Evolutionary conservation across 768 basidiomycete genomes (phyloP).

Genomic region (Boletus reticulatus): DNA sequence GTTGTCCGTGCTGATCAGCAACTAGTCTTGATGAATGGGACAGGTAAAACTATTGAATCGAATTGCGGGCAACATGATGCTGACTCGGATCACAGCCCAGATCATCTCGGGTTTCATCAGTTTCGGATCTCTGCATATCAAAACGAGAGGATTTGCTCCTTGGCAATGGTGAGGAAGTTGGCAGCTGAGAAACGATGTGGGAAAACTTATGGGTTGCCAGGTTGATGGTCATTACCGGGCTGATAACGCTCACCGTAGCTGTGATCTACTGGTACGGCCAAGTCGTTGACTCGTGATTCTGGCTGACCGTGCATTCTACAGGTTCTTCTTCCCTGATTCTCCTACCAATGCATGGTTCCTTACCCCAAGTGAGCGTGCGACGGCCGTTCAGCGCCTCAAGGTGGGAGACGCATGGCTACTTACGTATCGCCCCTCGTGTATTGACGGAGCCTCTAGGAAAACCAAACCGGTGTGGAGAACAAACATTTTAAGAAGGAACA

Average conservation of each 20-base stretch:
- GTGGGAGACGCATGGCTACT: conserved; percentile 28
- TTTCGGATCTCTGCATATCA: conserved; percentile 64
- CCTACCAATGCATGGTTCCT: conserved; percentile 77
- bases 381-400: conserved; percentile 66
- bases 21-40: conserved; percentile 73
- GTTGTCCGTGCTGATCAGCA: neutral
- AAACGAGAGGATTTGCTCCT: conserved; percentile 53
- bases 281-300: neutral
- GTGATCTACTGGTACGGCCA: conserved; percentile 49
- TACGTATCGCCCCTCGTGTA: neutral
- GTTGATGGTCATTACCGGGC: conserved; percentile 72
- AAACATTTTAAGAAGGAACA: conserved; percentile 80
- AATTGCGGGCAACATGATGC: neutral
- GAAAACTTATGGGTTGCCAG: conserved; percentile 21
- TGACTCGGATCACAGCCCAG: conserved; percentile 45
- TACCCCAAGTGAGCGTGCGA: conserved; percentile 56
- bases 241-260: conserved; percentile 52
- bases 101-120: conserved; percentile 69
- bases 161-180: conserved; percentile 61
- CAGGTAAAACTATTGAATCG: conserved; percentile 36
- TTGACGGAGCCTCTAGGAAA: conserved; percentile 39
- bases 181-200: neutral
- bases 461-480: conserved; percentile 82
- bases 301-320: conserved; percentile 19
- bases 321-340: conserved; percentile 72